Conservation (phyloP, 129 eudicot genomes). For the Escallonia rubra region DNA sequence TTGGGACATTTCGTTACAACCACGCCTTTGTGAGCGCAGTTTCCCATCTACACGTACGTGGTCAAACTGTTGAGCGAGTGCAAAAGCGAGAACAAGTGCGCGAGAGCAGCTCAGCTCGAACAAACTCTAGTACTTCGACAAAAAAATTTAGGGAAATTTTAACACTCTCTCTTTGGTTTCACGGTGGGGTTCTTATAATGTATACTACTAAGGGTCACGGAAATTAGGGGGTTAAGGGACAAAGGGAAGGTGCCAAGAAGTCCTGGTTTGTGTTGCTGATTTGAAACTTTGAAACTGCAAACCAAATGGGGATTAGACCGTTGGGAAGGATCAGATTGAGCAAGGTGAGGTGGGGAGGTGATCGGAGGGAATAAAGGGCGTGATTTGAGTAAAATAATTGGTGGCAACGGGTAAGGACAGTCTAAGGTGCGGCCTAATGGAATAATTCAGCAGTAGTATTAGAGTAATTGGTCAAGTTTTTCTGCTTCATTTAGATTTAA, state of each 20-base stretch:
- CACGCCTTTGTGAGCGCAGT: constrained; percentile 47
- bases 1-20: constrained; percentile 15
- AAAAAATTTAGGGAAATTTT: not conserved
- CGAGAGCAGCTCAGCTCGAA: too few relatives aligned
- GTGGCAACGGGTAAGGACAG: constrained; percentile 5
- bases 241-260: constrained; percentile 9
- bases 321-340: constrained; percentile 12
- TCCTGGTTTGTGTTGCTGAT: not conserved
- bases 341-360: not conserved
- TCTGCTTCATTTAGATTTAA: too few relatives aligned
- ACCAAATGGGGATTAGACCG: constrained; percentile 16
- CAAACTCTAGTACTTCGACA: not conserved
- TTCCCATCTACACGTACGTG: constrained; percentile 38
- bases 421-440: not conserved
- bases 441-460: not conserved
- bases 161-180: not conserved
- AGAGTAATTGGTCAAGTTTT: too few relatives aligned
- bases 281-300: constrained; percentile 17
- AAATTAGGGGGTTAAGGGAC: constrained; percentile 2
- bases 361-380: constrained; percentile 1
- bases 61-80: too few relatives aligned
- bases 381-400: not conserved
- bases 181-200: not conserved
- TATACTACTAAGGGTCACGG: constrained; percentile 2
- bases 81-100: not conserved